A percentile compares a stretch with the other conserved stretches of the same genome.
Evolutionary conservation across 306 rosid species (phyloP).

Genomic region (Albizia julibrissin): DNA sequence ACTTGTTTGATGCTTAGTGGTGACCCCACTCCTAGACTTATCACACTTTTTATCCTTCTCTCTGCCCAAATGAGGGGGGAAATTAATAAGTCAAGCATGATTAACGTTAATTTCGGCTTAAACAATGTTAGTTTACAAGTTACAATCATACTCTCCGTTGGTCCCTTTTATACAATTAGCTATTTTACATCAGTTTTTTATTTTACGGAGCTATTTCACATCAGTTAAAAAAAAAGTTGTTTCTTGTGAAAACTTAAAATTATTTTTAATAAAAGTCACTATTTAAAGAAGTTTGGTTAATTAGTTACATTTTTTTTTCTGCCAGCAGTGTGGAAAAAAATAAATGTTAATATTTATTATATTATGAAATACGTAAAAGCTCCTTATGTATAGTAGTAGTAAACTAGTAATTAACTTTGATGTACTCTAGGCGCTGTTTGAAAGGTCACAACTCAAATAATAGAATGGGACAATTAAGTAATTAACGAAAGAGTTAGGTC

Average conservation of each 20-base stretch:
- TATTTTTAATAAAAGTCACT: not conserved
- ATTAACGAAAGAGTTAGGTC: not conserved
- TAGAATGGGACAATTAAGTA: not conserved
- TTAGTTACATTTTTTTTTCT: too few relatives aligned
- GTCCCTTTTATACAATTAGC: too few relatives aligned
- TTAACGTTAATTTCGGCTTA: not conserved
- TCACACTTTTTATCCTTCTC: not conserved
- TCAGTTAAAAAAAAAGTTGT: too few relatives aligned
- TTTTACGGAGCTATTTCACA: too few relatives aligned
- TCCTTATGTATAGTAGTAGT: too few relatives aligned
- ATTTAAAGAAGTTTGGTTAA: not conserved
- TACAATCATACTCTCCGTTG: too few relatives aligned
- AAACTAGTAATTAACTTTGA: not conserved
- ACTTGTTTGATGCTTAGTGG: constrained; percentile 1
- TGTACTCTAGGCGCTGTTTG: not conserved
- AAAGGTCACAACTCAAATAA: not conserved
- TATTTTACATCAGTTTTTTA: too few relatives aligned
- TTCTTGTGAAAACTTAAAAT: too few relatives aligned
- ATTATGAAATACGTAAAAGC: too few relatives aligned
- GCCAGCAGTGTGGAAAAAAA: too few relatives aligned
- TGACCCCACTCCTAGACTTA: constrained; percentile 3
- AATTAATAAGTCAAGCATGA: not conserved
- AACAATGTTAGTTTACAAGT: not conserved
- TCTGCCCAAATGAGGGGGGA: not conserved
- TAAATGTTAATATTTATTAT: too few relatives aligned